phyloP scores from a whole-genome alignment of 1,139 yeast genomes.

The Lodderomyces elongisporus region DNA sequence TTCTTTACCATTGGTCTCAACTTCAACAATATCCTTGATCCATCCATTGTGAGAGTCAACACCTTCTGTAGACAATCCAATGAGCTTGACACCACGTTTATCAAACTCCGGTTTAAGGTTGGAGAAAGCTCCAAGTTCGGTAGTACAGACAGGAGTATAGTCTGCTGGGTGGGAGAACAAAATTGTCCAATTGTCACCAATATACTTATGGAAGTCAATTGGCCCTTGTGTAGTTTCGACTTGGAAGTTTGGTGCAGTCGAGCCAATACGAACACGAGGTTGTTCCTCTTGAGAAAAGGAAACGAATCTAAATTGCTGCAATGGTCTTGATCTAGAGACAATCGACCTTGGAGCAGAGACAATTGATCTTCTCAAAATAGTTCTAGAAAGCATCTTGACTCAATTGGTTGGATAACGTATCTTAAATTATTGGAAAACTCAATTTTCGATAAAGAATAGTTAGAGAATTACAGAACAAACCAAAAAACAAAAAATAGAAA shows the following conservation, averaged over 20 bases:
- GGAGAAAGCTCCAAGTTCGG: conserved; percentile 91
- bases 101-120: conserved; percentile 77
- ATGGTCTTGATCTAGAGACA: conserved; percentile 1
- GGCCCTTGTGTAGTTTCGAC: conserved; percentile 76
- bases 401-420: too few species aligned
- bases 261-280: conserved; percentile 47
- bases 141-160: conserved; percentile 92
- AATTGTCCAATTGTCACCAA: conserved; percentile 79
- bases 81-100: conserved; percentile 73
- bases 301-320: not conserved
- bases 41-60: conserved; percentile 73
- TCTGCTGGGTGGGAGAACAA: conserved; percentile 92
- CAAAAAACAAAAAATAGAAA: too few species aligned
- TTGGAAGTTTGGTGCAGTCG: conserved; percentile 77
- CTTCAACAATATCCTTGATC: conserved; percentile 86
- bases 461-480: too few species aligned
- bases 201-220: conserved; percentile 74
- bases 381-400: not conserved
- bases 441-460: too few species aligned
- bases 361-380: not conserved
- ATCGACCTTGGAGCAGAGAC: not conserved
- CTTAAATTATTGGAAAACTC: too few species aligned
- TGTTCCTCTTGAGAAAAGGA: not conserved
- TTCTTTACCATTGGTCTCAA: conserved; percentile 57
- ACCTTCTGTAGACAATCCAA: conserved; percentile 80